Percentiles rank a stretch among this genome's conserved stretches.
phyloP scores from a whole-genome alignment of 1,139 yeast species.

The Kodamaea alishanica region DNA sequence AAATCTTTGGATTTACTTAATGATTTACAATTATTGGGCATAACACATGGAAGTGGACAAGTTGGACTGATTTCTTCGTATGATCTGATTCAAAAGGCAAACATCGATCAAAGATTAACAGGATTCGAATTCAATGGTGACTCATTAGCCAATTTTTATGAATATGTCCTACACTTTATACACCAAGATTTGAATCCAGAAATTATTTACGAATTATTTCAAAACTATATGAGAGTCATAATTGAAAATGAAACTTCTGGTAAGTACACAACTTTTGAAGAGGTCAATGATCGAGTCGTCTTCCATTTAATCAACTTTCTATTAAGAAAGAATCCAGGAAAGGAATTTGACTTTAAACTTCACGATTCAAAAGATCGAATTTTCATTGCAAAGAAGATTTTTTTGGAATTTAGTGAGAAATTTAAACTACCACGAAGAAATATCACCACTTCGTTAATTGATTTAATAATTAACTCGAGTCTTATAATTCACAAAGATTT shows the following conservation, averaged over 20 bases:
- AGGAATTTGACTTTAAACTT: slow-evolving; percentile 18
- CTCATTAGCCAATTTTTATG: slow-evolving; percentile 27
- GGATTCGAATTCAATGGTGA: slow-evolving; percentile 24
- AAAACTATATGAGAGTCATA: slow-evolving; percentile 17
- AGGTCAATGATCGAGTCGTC: slow-evolving; percentile 26
- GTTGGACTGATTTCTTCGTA: slow-evolving; percentile 12
- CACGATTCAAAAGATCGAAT: slow-evolving; percentile 19
- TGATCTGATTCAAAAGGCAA: slow-evolving; percentile 23
- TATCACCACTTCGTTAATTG: slow-evolving; percentile 25
- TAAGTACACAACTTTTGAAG: slow-evolving; percentile 6
- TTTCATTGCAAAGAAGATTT: slow-evolving; percentile 29
- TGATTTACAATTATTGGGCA: slow-evolving; percentile 23
- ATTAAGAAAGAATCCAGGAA: slow-evolving; percentile 21
- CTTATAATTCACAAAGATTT: slow-evolving; percentile 32
- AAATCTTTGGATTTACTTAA: slow-evolving; percentile 20
- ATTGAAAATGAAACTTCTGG: neutral
- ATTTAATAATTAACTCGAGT: slow-evolving; percentile 29
- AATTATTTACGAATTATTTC: slow-evolving; percentile 19
- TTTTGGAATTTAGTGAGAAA: slow-evolving; percentile 20
- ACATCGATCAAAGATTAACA: slow-evolving; percentile 28
- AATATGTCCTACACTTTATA: slow-evolving; percentile 19
- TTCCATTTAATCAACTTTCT: slow-evolving; percentile 29
- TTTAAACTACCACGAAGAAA: slow-evolving; percentile 12
- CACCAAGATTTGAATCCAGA: slow-evolving; percentile 15
- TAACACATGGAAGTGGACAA: slow-evolving; percentile 20